These are phyloP conservation scores for Neurospora africana DNA, from an alignment of 495 filamentous ascomycete genomes.

Conservation along the genomic window DNA sequence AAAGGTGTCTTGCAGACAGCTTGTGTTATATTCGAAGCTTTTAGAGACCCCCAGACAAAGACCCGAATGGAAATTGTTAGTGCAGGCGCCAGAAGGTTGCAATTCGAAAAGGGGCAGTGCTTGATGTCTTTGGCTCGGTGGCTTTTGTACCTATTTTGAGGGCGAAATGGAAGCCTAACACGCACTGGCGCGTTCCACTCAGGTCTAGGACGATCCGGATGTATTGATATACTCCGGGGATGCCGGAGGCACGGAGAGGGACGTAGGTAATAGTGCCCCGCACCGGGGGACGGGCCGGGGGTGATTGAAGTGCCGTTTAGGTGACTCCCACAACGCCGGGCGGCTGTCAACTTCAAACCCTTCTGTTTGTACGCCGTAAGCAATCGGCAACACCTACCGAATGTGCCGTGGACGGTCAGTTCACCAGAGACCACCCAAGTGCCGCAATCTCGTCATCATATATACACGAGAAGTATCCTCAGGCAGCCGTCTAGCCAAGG, in stretches of 20 bases:
- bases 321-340: not conserved
- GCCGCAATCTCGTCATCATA: not conserved
- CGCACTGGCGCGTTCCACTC: not conserved
- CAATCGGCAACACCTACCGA: not conserved
- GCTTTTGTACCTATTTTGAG: not conserved
- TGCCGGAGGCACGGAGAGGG: not conserved
- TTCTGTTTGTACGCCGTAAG: not conserved
- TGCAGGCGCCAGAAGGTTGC: not conserved
- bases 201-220: not conserved
- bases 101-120: not conserved
- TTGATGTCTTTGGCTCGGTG: not conserved
- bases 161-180: not conserved
- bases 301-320: not conserved
- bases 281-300: not conserved
- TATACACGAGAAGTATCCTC: not conserved
- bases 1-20: not conserved
- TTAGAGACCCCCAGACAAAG: not conserved
- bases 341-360: not conserved
- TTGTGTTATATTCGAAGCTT: not conserved
- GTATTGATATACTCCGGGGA: not conserved
- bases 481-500: not conserved
- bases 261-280: not conserved
- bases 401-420: not conserved
- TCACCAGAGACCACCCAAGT: not conserved
- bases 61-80: not conserved